Conservation (phyloP, 106 monocot genomes). For the Allium cepa region DNA sequence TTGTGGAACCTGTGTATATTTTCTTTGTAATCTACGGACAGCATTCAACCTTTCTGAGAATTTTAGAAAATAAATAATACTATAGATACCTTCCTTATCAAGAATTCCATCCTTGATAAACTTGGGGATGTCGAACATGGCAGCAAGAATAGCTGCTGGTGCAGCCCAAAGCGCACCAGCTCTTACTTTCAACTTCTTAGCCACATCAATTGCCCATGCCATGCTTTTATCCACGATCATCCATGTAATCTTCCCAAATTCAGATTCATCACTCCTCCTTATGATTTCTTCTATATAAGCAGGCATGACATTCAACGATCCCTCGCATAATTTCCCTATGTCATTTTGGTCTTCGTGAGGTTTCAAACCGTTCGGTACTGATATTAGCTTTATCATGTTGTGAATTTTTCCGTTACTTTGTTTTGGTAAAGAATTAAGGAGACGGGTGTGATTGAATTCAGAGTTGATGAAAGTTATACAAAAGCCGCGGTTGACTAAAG, state of each 20-base stretch:
- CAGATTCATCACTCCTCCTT: background rate
- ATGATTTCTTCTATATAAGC: slow-evolving; percentile 23
- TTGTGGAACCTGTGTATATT: background rate
- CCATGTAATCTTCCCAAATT: slow-evolving; percentile 9
- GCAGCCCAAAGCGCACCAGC: slow-evolving; percentile 17
- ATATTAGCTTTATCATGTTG: slow-evolving; percentile 12
- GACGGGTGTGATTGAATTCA: slow-evolving; percentile 26
- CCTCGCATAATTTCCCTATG: slow-evolving; percentile 4
- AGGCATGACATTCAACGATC: slow-evolving; percentile 6
- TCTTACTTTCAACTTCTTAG: slow-evolving; percentile 14
- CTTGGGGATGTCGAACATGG: slow-evolving; percentile 14
- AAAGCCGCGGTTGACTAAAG: slow-evolving; percentile 28
- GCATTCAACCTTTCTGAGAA: background rate
- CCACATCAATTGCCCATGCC: slow-evolving; percentile 23
- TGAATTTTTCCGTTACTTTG: background rate
- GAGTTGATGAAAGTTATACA: slow-evolving; percentile 48
- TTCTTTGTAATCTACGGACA: background rate
- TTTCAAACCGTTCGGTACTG: slow-evolving; percentile 23
- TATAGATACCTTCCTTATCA: slow-evolving; percentile 5
- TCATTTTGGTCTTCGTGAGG: slow-evolving; percentile 10
- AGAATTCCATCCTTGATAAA: slow-evolving; percentile 28
- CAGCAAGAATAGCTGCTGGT: slow-evolving; percentile 5
- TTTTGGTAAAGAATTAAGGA: slow-evolving; percentile 10
- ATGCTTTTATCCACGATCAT: slow-evolving; percentile 27
- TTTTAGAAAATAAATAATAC: background rate